Evolutionary conservation across 2,329 filamentous ascomycete genomes (phyloP).

Genomic region (Aspergillus latus): DNA sequence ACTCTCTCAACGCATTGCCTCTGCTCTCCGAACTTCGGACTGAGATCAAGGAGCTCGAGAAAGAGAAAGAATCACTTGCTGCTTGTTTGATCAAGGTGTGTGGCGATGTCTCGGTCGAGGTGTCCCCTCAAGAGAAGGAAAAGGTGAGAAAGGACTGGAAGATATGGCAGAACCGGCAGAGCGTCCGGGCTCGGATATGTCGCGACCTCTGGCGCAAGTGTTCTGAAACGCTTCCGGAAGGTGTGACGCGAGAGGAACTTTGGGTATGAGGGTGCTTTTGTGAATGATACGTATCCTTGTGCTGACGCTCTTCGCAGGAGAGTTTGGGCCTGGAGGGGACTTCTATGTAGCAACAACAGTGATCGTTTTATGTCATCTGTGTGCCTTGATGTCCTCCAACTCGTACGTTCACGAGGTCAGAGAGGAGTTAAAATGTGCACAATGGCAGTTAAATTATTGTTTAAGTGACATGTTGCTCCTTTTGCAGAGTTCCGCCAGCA

Average conservation of each 20-base stretch:
- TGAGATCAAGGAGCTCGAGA: conserved; percentile 45
- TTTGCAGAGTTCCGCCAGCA: background rate
- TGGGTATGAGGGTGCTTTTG: conserved; percentile 41
- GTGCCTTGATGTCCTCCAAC: background rate
- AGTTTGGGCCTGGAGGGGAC: conserved; percentile 40
- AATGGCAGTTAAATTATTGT: background rate
- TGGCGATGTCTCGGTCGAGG: conserved; percentile 40
- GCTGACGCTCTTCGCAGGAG: conserved; percentile 27
- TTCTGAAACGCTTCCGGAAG: conserved; percentile 49
- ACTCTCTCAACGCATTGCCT: conserved; percentile 49
- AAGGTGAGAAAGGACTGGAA: conserved; percentile 49
- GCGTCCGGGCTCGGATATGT: conserved; percentile 50
- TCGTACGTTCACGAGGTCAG: background rate
- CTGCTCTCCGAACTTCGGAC: conserved; percentile 53
- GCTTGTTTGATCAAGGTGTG: conserved; percentile 44
- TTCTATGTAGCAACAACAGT: conserved; percentile 15
- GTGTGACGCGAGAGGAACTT: conserved; percentile 49
- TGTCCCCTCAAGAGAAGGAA: conserved; percentile 51
- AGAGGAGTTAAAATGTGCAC: background rate
- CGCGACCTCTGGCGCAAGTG: conserved; percentile 53
- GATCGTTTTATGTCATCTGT: background rate
- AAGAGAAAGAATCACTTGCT: conserved; percentile 44
- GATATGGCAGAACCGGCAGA: conserved; percentile 44
- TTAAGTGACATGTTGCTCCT: too few relatives aligned
- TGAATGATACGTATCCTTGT: background rate